Percentiles rank a stretch among this genome's conserved stretches.
phyloP scores from a whole-genome alignment of 257 asterid genomes.

The Avicennia marina region DNA sequence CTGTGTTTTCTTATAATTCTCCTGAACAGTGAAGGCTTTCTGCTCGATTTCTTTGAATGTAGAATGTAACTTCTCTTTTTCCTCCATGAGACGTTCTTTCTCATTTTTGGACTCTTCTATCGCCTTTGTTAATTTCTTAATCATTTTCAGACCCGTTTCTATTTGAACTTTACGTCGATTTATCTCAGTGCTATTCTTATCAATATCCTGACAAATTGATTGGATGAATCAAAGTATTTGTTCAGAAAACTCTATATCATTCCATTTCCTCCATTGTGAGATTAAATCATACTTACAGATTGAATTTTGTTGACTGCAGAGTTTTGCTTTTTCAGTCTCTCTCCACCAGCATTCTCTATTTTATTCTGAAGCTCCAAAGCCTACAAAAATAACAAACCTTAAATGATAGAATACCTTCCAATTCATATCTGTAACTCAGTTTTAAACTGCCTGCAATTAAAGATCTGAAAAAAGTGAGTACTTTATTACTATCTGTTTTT shows the following conservation, averaged over 20 bases:
- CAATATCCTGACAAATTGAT: conserved; percentile 54
- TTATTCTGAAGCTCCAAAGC: conserved; percentile 79
- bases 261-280: not conserved
- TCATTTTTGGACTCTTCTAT: conserved; percentile 78
- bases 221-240: not conserved
- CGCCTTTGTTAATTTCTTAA: conserved; percentile 65
- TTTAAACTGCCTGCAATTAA: not conserved
- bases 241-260: conserved; percentile 9
- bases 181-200: conserved; percentile 72
- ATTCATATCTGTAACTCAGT: not conserved
- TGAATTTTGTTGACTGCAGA: conserved; percentile 63
- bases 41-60: conserved; percentile 75
- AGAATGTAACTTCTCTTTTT: conserved; percentile 52
- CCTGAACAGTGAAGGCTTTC: conserved; percentile 82
- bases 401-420: not conserved
- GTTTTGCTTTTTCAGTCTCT: conserved; percentile 65
- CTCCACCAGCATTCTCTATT: conserved; percentile 98
- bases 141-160: conserved; percentile 75
- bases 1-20: conserved; percentile 69
- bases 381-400: conserved; percentile 29
- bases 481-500: no score
- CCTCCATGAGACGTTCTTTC: conserved; percentile 55
- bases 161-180: conserved; percentile 79
- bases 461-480: no score
- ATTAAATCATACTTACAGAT: conserved; percentile 53